These are phyloP conservation scores for Grosmannia huntii DNA, from an alignment of 2,329 filamentous ascomycete genomes.

Conservation along the genomic window DNA sequence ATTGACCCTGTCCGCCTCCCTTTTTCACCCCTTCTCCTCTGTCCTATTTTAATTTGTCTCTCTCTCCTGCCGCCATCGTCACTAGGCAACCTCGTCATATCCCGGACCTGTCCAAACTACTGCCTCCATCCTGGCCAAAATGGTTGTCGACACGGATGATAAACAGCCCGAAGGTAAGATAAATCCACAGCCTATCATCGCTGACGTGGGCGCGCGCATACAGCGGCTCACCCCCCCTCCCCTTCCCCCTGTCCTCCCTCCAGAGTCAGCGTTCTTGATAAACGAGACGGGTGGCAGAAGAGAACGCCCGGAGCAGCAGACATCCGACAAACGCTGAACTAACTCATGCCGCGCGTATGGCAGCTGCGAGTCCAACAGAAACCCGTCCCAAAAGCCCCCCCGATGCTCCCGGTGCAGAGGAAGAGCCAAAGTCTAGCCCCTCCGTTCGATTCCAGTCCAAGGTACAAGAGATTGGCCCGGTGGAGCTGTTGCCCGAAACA, in stretches of 20 bases:
- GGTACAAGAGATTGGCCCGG: constrained; percentile 55
- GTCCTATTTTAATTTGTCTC: not conserved
- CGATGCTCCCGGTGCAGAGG: constrained; percentile 16
- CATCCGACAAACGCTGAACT: not conserved
- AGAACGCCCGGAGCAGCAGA: not conserved
- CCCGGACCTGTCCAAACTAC: not conserved
- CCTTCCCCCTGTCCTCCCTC: not conserved
- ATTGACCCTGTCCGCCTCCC: not conserved
- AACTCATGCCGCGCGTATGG: not conserved
- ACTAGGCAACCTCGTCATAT: not conserved
- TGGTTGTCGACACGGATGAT: constrained; percentile 7
- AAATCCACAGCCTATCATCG: not conserved
- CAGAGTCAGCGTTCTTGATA: not conserved
- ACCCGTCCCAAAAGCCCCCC: not conserved
- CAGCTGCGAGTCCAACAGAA: not conserved
- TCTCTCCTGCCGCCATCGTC: not conserved
- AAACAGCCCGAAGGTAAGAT: constrained; percentile 10
- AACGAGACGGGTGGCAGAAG: not conserved
- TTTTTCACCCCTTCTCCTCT: not conserved
- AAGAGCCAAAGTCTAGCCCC: constrained; percentile 16
- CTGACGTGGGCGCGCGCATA: not conserved
- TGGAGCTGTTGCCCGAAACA: constrained; percentile 12
- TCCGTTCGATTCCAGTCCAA: constrained; percentile 61
- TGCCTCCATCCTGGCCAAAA: not conserved
- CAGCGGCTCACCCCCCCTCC: not conserved